Percentiles rank a stretch among this genome's conserved stretches.
Evolutionary conservation across 192 early-diverging fungal genomes (phyloP).

Genomic region (Coemansia sp.): DNA sequence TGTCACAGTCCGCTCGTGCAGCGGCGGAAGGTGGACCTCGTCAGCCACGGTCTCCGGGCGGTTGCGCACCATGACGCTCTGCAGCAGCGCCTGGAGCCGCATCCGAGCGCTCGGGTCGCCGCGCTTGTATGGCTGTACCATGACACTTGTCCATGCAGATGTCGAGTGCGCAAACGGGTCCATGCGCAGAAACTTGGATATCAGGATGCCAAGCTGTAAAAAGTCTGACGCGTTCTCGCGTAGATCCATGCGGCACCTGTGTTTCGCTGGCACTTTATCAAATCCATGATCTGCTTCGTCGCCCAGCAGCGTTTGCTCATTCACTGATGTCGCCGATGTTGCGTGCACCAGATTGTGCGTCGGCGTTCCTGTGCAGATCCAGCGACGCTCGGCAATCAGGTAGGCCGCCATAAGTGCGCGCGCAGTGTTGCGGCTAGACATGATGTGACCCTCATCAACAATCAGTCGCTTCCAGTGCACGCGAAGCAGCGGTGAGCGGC

Average conservation of each 20-base stretch:
- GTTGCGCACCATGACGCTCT: conserved; percentile 75
- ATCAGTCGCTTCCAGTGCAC: conserved; percentile 79
- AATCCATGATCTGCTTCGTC: not conserved
- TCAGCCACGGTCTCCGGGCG: conserved; percentile 54
- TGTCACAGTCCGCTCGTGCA: conserved; percentile 49
- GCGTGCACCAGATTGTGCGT: conserved; percentile 64
- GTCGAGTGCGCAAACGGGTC: conserved; percentile 60
- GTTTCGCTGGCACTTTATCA: not conserved
- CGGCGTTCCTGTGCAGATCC: conserved; percentile 77
- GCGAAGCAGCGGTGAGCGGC: conserved; percentile 66
- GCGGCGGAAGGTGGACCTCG: conserved; percentile 66
- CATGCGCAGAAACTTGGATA: conserved; percentile 62
- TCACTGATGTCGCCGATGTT: conserved; percentile 28
- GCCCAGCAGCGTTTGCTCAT: not conserved
- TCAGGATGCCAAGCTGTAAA: conserved; percentile 59
- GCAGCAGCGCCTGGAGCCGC: conserved; percentile 60
- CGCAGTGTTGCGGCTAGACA: conserved; percentile 58
- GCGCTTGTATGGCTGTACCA: conserved; percentile 60
- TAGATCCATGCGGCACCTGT: conserved; percentile 9
- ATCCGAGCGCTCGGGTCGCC: conserved; percentile 48
- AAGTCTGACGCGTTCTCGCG: conserved; percentile 43
- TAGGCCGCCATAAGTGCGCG: conserved; percentile 57
- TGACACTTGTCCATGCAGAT: conserved; percentile 51
- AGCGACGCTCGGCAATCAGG: conserved; percentile 60
- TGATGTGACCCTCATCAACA: conserved; percentile 80